Evolutionary conservation across 2,329 filamentous ascomycete genomes (phyloP).

Genomic region (Boeremia exigua): DNA sequence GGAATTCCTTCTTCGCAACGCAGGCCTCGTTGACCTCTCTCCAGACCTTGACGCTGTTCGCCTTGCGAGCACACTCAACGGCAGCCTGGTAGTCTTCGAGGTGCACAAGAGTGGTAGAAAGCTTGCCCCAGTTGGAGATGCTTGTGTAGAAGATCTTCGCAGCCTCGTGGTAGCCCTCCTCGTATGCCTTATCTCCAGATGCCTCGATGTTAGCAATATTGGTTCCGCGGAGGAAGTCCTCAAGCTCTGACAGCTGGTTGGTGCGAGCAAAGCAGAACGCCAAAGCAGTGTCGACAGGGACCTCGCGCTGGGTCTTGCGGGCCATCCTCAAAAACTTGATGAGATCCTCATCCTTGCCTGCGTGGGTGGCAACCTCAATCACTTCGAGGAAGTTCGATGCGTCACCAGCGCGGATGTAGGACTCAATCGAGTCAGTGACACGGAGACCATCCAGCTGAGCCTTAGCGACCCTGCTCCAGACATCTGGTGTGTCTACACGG

Average conservation of each 20-base stretch:
- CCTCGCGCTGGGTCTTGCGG: conserved; percentile 93
- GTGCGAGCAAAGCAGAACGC: conserved; percentile 93
- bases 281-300: conserved; percentile 89
- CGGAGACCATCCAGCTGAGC: conserved; percentile 95
- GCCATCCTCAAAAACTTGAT: conserved; percentile 98
- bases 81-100: conserved; percentile 96
- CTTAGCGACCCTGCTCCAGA: conserved; percentile 95
- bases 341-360: conserved; percentile 96
- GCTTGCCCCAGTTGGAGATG: conserved; percentile 99
- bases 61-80: conserved; percentile 96
- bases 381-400: conserved; percentile 94
- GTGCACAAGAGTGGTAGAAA: conserved; percentile 96
- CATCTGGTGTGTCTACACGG: conserved; percentile 85
- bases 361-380: conserved; percentile 92
- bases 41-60: conserved; percentile 99
- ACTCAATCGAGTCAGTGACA: conserved; percentile 90
- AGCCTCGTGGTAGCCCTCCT: conserved; percentile 91
- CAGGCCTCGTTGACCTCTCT: conserved; percentile 97
- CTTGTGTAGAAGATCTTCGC: conserved; percentile 99
- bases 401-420: conserved; percentile 94
- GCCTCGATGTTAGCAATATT: conserved; percentile 97
- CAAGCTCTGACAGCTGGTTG: conserved; percentile 88
- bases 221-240: conserved; percentile 91
- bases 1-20: conserved; percentile 97
- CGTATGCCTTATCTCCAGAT: conserved; percentile 97